A percentile compares a stretch with the other conserved stretches of the same genome.
phyloP scores from a whole-genome alignment of 371 early-diverging fungal species.

The Cladochytrium tenue region DNA sequence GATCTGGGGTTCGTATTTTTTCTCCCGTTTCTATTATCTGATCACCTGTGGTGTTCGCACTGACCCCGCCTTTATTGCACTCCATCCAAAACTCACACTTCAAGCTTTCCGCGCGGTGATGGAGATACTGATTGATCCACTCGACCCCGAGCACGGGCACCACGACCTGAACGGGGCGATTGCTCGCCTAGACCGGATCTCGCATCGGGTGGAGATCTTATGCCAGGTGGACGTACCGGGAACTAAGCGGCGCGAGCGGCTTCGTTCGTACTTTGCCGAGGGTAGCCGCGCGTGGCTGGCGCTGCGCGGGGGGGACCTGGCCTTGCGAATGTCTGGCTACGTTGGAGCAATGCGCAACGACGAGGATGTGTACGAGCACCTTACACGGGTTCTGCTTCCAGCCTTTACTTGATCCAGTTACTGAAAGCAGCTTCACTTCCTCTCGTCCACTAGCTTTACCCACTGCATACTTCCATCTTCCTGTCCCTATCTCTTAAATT shows the following conservation, averaged over 20 bases:
- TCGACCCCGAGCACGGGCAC: conserved; percentile 15
- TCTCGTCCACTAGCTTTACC: too few species aligned
- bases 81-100: too few species aligned
- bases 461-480: too few species aligned
- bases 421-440: too few species aligned
- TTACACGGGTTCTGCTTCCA: conserved; percentile 6
- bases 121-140: conserved; percentile 8
- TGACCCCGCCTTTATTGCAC: too few species aligned
- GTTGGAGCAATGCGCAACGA: conserved; percentile 15
- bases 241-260: conserved; percentile 16
- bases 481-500: too few species aligned
- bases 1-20: conserved; percentile 16
- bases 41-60: not conserved
- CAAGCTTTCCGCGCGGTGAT: not conserved
- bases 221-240: conserved; percentile 23
- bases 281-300: conserved; percentile 23
- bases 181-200: conserved; percentile 15
- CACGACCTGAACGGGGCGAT: conserved; percentile 17
- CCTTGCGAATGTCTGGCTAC: conserved; percentile 20
- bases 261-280: conserved; percentile 21
- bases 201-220: conserved; percentile 22
- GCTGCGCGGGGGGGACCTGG: conserved; percentile 14
- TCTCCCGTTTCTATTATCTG: too few species aligned
- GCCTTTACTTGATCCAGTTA: conserved; percentile 6
- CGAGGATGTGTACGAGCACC: conserved; percentile 19